Percentiles rank a stretch among this genome's conserved stretches.
These are phyloP conservation scores for Candida vaughaniae DNA, from an alignment of 805 yeast species.

Conservation along the genomic window DNA sequence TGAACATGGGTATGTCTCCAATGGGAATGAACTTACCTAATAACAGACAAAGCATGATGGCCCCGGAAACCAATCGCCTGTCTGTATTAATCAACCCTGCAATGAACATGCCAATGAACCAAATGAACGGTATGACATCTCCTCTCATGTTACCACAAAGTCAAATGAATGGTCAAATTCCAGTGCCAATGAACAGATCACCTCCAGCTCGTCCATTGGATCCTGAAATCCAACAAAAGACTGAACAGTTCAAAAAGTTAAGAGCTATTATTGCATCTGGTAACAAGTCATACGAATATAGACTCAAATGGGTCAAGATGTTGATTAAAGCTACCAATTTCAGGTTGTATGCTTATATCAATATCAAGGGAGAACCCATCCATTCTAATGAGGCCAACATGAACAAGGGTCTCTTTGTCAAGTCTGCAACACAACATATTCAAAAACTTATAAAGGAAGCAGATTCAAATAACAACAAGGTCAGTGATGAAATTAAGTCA, in stretches of 20 bases:
- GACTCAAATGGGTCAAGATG: conserved; percentile 44
- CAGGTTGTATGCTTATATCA: conserved; percentile 39
- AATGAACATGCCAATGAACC: conserved; percentile 5
- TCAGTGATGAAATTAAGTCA: conserved; percentile 16
- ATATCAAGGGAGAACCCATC: conserved; percentile 41
- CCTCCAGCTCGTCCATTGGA: conserved; percentile 14
- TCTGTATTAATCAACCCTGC: conserved; percentile 10
- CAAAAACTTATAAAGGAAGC: conserved; percentile 34
- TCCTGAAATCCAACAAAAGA: conserved; percentile 26
- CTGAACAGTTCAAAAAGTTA: conserved; percentile 33
- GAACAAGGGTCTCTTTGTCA: conserved; percentile 36
- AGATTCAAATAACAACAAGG: conserved; percentile 19
- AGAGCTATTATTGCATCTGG: conserved; percentile 40
- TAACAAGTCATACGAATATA: conserved; percentile 39
- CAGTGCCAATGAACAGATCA: background rate
- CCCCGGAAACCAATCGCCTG: conserved; percentile 1
- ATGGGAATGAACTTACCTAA: conserved; percentile 4
- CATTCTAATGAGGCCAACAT: conserved; percentile 25
- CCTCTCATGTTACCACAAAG: background rate
- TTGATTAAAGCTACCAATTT: conserved; percentile 38
- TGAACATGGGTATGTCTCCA: background rate
- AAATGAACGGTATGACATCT: conserved; percentile 3
- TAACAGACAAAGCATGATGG: conserved; percentile 3
- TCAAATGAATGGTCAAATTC: background rate
- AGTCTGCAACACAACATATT: conserved; percentile 38